Percentiles rank a stretch among this genome's conserved stretches.
Evolutionary conservation across 169 alveolate species (phyloP).

Genomic region (Plasmodium relictum): DNA sequence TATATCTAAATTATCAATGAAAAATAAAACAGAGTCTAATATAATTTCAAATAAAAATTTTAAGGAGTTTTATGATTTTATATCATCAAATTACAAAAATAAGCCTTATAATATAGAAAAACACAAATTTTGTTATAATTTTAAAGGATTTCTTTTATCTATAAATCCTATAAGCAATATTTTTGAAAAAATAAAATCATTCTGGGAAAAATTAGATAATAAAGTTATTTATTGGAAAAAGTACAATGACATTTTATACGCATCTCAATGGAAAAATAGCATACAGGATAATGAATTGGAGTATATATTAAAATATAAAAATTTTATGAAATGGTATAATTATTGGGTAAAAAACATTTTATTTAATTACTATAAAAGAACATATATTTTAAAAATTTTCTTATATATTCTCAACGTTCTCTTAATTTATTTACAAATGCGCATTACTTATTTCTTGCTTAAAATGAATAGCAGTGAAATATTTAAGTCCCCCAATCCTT

Average conservation of each 20-base stretch:
- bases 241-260: slow-evolving; percentile 32
- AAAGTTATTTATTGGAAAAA: slow-evolving; percentile 39
- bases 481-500: neutral
- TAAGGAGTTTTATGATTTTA: slow-evolving; percentile 33
- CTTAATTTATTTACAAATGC: slow-evolving; percentile 35
- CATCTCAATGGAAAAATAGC: slow-evolving; percentile 48
- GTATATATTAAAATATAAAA: slow-evolving; percentile 60
- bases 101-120: slow-evolving; percentile 28
- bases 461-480: slow-evolving; percentile 1
- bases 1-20: slow-evolving; percentile 32
- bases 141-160: slow-evolving; percentile 8
- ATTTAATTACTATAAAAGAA: slow-evolving; percentile 45
- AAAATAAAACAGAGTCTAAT: slow-evolving; percentile 13
- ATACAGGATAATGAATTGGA: slow-evolving; percentile 60
- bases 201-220: slow-evolving; percentile 1
- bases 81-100: slow-evolving; percentile 20
- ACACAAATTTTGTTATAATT: slow-evolving; percentile 3
- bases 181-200: slow-evolving; percentile 5
- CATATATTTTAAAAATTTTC: slow-evolving; percentile 11
- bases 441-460: slow-evolving; percentile 7
- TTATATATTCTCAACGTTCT: slow-evolving; percentile 27
- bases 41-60: slow-evolving; percentile 2
- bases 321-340: slow-evolving; percentile 56
- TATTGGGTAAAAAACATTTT: slow-evolving; percentile 51
- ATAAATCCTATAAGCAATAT: slow-evolving; percentile 15